These are phyloP conservation scores for Camellia granthamiana DNA, from an alignment of 148 eudicot genomes.

Conservation along the genomic window DNA sequence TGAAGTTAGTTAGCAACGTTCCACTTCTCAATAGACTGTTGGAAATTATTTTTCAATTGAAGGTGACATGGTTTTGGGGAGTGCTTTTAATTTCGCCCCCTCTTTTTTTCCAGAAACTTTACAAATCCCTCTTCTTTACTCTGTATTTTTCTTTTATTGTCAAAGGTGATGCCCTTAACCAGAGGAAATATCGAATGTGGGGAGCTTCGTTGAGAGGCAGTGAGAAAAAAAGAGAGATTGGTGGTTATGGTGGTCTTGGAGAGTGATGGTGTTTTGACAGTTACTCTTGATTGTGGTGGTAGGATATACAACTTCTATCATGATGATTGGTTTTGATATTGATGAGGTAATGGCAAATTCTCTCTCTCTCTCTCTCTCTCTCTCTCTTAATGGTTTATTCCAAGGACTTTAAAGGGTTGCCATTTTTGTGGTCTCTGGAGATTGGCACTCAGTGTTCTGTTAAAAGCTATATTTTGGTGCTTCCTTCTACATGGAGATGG, in stretches of 20 bases:
- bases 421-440: neutral
- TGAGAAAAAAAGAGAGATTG: neutral
- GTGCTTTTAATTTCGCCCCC: neutral
- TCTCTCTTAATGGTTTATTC: neutral
- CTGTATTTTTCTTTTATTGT: neutral
- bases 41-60: neutral
- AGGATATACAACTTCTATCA: no score
- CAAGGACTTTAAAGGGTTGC: neutral
- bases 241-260: neutral
- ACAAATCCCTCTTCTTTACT: neutral
- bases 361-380: no score
- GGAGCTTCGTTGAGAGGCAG: neutral
- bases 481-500: conserved; percentile 2
- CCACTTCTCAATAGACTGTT: neutral
- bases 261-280: neutral
- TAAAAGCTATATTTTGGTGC: conserved; percentile 2
- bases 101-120: neutral
- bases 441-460: conserved; percentile 4
- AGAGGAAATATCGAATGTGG: neutral
- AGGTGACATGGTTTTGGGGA: neutral
- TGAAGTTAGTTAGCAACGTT: neutral
- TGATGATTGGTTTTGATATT: neutral
- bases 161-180: neutral
- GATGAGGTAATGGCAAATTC: no score
- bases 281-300: neutral